phyloP scores from a whole-genome alignment of 2,329 filamentous ascomycete genomes.

The Penicillium sp. region DNA sequence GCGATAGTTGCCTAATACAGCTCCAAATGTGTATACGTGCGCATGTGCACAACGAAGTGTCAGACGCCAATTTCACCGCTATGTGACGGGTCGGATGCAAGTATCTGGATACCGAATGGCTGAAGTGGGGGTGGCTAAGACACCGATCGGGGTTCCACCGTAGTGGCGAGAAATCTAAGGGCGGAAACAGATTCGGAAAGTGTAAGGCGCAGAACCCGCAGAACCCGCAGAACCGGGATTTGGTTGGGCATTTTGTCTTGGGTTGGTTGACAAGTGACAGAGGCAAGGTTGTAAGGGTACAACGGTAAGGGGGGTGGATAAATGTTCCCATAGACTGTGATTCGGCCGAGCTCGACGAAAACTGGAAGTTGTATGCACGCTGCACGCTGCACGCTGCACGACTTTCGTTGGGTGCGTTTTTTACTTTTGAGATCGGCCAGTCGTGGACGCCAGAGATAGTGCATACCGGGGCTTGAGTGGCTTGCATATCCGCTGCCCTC shows the following conservation, averaged over 20 bases:
- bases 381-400: slow-evolving; percentile 9
- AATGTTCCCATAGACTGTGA: neutral
- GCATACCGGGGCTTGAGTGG: neutral
- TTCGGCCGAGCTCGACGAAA: neutral
- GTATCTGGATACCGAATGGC: neutral
- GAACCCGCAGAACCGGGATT: neutral
- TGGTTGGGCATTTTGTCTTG: neutral
- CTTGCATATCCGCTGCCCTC: slow-evolving; percentile 6
- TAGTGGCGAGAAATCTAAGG: neutral
- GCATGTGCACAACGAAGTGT: neutral
- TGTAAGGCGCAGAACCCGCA: neutral
- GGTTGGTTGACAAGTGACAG: neutral
- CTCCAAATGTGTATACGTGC: neutral
- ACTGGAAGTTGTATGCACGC: neutral
- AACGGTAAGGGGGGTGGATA: neutral
- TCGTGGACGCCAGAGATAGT: neutral
- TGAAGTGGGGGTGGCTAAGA: neutral
- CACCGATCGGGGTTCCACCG: neutral
- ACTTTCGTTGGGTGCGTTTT: neutral
- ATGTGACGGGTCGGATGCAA: slow-evolving; percentile 24
- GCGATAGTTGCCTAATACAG: neutral
- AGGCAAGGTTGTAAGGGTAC: neutral
- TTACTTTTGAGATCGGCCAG: neutral
- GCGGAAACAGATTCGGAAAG: neutral
- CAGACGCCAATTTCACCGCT: slow-evolving; percentile 22